Percentiles rank a stretch among this genome's conserved stretches.
phyloP scores from a whole-genome alignment of 2,329 filamentous ascomycete species.

The Triangularia setosa region DNA sequence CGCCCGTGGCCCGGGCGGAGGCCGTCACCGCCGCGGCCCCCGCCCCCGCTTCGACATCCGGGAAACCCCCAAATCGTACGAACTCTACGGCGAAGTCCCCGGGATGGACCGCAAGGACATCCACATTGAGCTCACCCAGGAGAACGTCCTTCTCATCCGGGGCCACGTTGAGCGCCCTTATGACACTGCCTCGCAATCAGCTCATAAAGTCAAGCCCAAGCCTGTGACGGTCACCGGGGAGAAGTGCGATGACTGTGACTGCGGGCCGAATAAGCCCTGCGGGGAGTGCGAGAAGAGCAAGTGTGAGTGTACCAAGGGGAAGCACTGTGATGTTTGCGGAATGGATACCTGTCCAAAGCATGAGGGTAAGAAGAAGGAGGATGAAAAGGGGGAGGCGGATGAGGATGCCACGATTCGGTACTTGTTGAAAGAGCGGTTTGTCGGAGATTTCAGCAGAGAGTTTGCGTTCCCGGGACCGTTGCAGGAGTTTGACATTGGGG shows the following conservation, averaged over 20 bases:
- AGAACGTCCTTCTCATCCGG: slow-evolving; percentile 12
- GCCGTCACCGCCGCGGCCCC: slow-evolving; percentile 14
- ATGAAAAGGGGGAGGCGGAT: slow-evolving; percentile 1
- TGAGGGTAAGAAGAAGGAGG: neutral
- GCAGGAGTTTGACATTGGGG: slow-evolving; percentile 18
- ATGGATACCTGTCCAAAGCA: neutral
- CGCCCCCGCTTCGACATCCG: slow-evolving; percentile 21
- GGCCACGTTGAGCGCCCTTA: slow-evolving; percentile 16
- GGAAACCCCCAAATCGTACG: slow-evolving; percentile 18
- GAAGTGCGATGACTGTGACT: neutral
- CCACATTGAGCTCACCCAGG: slow-evolving; percentile 19
- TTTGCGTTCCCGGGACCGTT: slow-evolving; percentile 20
- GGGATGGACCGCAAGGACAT: slow-evolving; percentile 16
- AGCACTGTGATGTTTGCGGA: too few species aligned
- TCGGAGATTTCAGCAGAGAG: slow-evolving; percentile 18
- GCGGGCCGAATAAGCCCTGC: too few species aligned
- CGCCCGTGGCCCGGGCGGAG: neutral
- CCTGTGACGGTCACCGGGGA: neutral
- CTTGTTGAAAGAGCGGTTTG: slow-evolving; percentile 14
- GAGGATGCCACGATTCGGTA: slow-evolving; percentile 6
- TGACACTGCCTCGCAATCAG: neutral
- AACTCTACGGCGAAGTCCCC: slow-evolving; percentile 22
- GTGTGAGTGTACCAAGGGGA: neutral
- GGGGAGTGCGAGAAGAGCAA: slow-evolving; percentile 1
- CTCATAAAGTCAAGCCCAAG: neutral